Evolutionary conservation across 2,329 filamentous ascomycete genomes (phyloP).

Genomic region (Coniochaeta ligniaria): DNA sequence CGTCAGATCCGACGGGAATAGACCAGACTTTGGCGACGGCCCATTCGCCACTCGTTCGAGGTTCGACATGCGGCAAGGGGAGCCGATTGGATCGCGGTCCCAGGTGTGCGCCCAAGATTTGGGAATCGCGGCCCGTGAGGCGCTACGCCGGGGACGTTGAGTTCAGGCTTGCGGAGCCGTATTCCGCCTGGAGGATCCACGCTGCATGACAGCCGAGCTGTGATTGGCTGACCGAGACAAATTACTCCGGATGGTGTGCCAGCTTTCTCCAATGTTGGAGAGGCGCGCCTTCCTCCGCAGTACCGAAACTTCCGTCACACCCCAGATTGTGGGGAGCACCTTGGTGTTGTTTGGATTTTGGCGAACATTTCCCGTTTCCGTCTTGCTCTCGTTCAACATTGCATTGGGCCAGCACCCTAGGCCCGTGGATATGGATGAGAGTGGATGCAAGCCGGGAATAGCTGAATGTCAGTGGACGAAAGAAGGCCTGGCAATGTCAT

Average conservation of each 20-base stretch:
- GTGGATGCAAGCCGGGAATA: background rate
- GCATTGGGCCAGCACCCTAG: no score
- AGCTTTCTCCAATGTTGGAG: background rate
- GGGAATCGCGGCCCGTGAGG: slow-evolving; percentile 19
- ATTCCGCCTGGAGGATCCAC: slow-evolving; percentile 14
- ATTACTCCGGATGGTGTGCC: slow-evolving; percentile 14
- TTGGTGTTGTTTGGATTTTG: background rate
- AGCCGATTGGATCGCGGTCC: background rate
- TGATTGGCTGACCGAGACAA: slow-evolving; percentile 13
- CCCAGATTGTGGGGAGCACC: background rate
- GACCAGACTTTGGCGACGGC: background rate
- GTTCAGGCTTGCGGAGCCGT: slow-evolving; percentile 19
- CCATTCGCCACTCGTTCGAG: background rate
- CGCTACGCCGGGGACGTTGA: slow-evolving; percentile 16
- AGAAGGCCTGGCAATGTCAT: background rate
- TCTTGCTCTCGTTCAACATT: background rate
- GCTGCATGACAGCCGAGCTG: background rate
- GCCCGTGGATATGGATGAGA: background rate
- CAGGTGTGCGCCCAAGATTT: background rate
- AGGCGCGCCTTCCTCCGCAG: slow-evolving; percentile 3
- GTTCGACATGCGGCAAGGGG: background rate
- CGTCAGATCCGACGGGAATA: background rate
- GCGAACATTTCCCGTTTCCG: background rate
- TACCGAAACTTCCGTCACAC: slow-evolving; percentile 10
- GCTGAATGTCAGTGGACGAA: background rate